These are phyloP conservation scores for Pterulicium gracile DNA, from an alignment of 1,284 basidiomycete genomes.

Conservation along the genomic window DNA sequence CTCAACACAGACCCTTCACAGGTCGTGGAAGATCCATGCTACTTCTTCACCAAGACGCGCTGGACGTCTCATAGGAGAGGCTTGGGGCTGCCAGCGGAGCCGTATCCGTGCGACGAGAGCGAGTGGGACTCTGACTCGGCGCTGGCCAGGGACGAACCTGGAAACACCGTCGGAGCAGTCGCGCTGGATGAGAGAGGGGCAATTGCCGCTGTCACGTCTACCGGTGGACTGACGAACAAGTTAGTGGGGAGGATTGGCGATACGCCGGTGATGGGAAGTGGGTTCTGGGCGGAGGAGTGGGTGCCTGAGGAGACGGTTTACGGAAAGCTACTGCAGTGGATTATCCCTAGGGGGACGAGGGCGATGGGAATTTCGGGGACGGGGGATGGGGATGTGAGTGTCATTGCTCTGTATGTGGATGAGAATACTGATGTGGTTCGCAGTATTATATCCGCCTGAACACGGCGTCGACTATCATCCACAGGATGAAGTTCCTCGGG, in stretches of 20 bases:
- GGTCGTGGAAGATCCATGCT: conserved; percentile 55
- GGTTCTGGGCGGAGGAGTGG: conserved; percentile 82
- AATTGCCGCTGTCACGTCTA: conserved; percentile 65
- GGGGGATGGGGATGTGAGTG: conserved; percentile 69
- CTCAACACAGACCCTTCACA: conserved; percentile 45
- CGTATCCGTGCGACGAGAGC: conserved; percentile 24
- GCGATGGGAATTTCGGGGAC: conserved; percentile 75
- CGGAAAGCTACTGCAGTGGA: conserved; percentile 27
- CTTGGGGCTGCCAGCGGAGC: conserved; percentile 60
- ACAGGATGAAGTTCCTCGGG: conserved; percentile 49
- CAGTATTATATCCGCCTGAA: conserved; percentile 71
- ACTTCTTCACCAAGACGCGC: conserved; percentile 63
- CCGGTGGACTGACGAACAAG: conserved; percentile 77
- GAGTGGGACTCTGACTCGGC: conserved; percentile 14
- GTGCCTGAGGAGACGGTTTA: conserved; percentile 27
- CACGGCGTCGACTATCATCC: conserved; percentile 56
- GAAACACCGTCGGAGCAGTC: conserved; percentile 76
- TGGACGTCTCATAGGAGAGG: conserved; percentile 69
- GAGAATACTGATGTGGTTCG: conserved; percentile 1
- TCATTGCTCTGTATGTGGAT: conserved; percentile 6
- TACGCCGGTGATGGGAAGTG: conserved; percentile 67
- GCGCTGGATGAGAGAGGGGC: conserved; percentile 67
- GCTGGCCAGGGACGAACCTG: conserved; percentile 49
- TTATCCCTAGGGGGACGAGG: conserved; percentile 14
- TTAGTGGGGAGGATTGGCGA: conserved; percentile 73